Evolutionary conservation across 805 yeast species (phyloP).

Genomic region (Ogataea pignaliae): DNA sequence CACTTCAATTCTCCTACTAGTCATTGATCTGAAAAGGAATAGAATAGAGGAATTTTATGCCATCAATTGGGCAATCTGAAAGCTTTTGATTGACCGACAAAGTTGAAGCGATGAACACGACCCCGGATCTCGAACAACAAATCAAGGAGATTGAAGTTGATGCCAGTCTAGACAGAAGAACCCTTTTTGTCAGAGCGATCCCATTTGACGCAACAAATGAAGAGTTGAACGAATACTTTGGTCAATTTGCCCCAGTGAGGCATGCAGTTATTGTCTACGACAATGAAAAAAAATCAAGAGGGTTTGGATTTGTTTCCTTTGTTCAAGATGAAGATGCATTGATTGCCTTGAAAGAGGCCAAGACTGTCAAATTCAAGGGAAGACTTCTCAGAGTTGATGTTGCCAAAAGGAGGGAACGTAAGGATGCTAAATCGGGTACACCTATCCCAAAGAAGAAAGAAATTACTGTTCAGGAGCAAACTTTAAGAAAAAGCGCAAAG

Average conservation of each 20-base stretch:
- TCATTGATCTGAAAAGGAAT: no score
- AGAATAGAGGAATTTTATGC: no score
- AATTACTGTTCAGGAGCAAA: slow-evolving; percentile 11
- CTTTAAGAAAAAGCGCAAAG: slow-evolving; percentile 62
- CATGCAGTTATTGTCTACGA: slow-evolving; percentile 92
- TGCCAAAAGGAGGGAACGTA: slow-evolving; percentile 90
- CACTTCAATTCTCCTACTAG: no score
- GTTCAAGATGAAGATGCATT: slow-evolving; percentile 78
- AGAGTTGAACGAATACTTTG: slow-evolving; percentile 76
- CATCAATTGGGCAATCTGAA: no score
- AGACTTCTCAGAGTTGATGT: slow-evolving; percentile 71
- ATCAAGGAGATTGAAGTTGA: not conserved
- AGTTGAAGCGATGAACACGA: no score
- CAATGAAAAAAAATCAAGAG: slow-evolving; percentile 70
- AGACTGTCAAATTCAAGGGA: slow-evolving; percentile 61
- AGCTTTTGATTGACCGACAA: no score
- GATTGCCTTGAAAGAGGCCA: slow-evolving; percentile 64
- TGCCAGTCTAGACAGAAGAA: slow-evolving; percentile 45
- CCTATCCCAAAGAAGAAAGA: slow-evolving; percentile 48
- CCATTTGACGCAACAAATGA: slow-evolving; percentile 81
- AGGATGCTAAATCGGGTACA: slow-evolving; percentile 19
- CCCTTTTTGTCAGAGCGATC: slow-evolving; percentile 81
- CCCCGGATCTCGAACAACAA: not conserved
- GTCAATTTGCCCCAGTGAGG: slow-evolving; percentile 90
- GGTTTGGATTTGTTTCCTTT: slow-evolving; percentile 95